phyloP scores from a whole-genome alignment of 345 rosid species.

The Lepidium aucheri region DNA sequence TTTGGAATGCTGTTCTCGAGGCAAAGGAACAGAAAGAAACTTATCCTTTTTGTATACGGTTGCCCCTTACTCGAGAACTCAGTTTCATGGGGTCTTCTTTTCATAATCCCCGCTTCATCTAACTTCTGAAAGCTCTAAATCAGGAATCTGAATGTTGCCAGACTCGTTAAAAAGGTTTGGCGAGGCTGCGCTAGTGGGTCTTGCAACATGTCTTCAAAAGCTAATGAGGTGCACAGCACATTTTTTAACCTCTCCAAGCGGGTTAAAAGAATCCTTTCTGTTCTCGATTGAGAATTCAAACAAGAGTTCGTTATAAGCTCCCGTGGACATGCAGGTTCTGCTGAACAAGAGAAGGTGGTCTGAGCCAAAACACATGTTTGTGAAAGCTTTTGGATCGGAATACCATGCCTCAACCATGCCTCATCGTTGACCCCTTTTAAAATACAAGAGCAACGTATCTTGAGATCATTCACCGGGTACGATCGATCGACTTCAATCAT shows the following conservation, averaged over 20 bases:
- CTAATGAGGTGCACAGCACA: slow-evolving; percentile 19
- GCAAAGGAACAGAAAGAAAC: background rate
- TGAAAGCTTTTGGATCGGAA: slow-evolving; percentile 23
- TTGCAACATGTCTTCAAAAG: slow-evolving; percentile 17
- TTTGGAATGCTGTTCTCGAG: background rate
- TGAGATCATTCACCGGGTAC: slow-evolving; percentile 15
- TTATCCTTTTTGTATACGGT: slow-evolving; percentile 13
- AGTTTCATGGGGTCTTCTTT: slow-evolving; percentile 1
- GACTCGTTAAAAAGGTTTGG: background rate
- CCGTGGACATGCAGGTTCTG: slow-evolving; percentile 16
- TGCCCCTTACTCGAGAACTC: background rate
- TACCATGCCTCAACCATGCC: slow-evolving; percentile 28
- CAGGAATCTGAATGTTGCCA: background rate
- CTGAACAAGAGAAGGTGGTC: slow-evolving; percentile 29
- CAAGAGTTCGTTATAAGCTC: background rate
- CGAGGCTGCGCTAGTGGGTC: background rate
- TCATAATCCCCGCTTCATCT: background rate
- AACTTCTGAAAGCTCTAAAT: slow-evolving; percentile 4
- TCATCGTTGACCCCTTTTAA: background rate
- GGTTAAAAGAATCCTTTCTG: background rate
- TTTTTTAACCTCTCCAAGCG: slow-evolving; percentile 12
- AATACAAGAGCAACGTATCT: slow-evolving; percentile 14
- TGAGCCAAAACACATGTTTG: slow-evolving; percentile 5
- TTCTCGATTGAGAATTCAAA: slow-evolving; percentile 14
- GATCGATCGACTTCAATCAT: slow-evolving; percentile 19